These are phyloP conservation scores for Saprolegnia parasitica DNA, from an alignment of 352 stramenopile species.

Conservation along the genomic window DNA sequence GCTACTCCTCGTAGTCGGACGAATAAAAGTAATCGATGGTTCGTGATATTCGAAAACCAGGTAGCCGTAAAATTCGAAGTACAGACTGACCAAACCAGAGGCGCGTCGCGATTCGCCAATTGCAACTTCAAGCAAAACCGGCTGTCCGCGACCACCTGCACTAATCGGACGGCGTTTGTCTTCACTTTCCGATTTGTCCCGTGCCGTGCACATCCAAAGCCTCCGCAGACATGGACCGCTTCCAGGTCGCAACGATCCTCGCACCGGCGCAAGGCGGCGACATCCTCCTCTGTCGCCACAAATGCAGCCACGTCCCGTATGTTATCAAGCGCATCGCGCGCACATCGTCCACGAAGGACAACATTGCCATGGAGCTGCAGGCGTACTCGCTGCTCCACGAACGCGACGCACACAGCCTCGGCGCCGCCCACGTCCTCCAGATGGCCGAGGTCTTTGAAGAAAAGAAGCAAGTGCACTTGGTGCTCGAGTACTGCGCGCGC, in stretches of 20 bases:
- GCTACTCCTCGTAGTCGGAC: too few species aligned
- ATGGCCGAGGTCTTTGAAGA: conserved; percentile 5
- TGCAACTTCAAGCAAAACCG: not conserved
- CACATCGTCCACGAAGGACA: not conserved
- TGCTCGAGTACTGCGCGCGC: conserved; percentile 23
- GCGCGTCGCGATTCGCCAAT: too few species aligned
- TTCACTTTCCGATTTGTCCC: too few species aligned
- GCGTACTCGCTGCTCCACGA: not conserved
- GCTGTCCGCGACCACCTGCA: too few species aligned
- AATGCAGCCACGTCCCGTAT: not conserved
- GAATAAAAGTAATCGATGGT: too few species aligned
- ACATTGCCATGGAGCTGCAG: conserved; percentile 3
- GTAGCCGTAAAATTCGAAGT: too few species aligned
- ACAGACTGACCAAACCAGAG: too few species aligned
- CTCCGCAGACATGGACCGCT: not conserved
- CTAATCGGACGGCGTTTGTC: too few species aligned
- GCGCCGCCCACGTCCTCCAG: not conserved
- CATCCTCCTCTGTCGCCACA: not conserved
- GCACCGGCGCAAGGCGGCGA: conserved; percentile 7
- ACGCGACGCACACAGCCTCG: not conserved
- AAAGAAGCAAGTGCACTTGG: conserved; percentile 33
- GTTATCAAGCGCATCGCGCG: conserved; percentile 6
- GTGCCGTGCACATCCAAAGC: not conserved
- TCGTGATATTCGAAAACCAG: too few species aligned
- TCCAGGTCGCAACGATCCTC: not conserved